Conservation (phyloP, 2,329 filamentous ascomycete genomes). For the Ceratocystiopsis brevicomis region DNA sequence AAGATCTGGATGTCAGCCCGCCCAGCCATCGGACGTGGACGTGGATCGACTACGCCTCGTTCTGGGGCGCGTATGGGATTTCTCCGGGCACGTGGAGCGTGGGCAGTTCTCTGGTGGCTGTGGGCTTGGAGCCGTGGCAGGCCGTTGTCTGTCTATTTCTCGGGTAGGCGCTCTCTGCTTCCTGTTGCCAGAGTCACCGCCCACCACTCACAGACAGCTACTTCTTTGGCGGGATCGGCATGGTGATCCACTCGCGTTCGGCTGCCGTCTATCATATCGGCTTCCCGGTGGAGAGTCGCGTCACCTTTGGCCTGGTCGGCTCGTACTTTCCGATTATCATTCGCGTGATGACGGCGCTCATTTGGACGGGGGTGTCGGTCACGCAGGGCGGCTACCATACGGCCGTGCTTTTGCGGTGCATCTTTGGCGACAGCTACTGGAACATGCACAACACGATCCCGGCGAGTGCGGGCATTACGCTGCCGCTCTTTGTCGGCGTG, state of each 20-base stretch:
- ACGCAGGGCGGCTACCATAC: conserved; percentile 80
- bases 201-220: too few relatives aligned
- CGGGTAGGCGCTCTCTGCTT: neutral
- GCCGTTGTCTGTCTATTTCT: conserved; percentile 1
- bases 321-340: conserved; percentile 29
- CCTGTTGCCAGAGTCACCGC: too few relatives aligned
- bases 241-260: neutral
- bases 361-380: conserved; percentile 44
- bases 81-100: conserved; percentile 1
- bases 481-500: neutral
- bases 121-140: conserved; percentile 1
- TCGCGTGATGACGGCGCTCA: conserved; percentile 27
- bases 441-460: conserved; percentile 15
- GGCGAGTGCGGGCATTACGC: conserved; percentile 9
- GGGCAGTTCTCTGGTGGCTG: neutral
- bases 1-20: conserved; percentile 1
- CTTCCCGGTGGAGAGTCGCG: neutral
- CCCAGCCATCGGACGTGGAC: conserved; percentile 1
- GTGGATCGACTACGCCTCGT: neutral
- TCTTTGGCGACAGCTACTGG: conserved; percentile 55
- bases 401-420: conserved; percentile 22
- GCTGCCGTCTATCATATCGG: conserved; percentile 2
- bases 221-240: neutral
- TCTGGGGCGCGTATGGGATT: conserved; percentile 1
- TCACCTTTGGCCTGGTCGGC: conserved; percentile 21